Percentiles rank a stretch among this genome's conserved stretches.
phyloP scores from a whole-genome alignment of 352 stramenopile species.

The Phytophthora rubi region DNA sequence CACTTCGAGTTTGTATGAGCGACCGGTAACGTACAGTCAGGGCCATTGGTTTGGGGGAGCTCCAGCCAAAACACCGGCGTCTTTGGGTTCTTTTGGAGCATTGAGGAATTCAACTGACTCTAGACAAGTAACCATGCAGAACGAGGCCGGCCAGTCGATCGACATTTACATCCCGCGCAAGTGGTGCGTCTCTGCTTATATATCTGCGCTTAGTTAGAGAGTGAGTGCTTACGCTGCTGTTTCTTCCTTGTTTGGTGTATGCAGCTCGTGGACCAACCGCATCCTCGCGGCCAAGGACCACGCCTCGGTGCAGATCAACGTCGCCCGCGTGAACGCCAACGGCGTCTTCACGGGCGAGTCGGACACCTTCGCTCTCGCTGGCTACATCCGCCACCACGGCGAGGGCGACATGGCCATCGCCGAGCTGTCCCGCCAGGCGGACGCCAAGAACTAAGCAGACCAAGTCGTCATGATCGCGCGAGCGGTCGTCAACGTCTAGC shows the following conservation, averaged over 20 bases:
- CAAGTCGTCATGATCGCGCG: conserved; percentile 9
- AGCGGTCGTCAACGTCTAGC: conserved; percentile 24
- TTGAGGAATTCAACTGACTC: conserved; percentile 75
- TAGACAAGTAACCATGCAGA: conserved; percentile 94
- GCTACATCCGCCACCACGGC: conserved; percentile 97
- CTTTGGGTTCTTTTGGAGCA: conserved; percentile 3
- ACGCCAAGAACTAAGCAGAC: conserved; percentile 78
- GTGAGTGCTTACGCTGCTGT: conserved; percentile 6
- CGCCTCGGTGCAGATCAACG: conserved; percentile 98
- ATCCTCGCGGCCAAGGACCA: conserved; percentile 98
- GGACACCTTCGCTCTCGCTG: conserved; percentile 94
- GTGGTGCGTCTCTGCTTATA: conserved; percentile 68
- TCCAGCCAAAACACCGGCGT: not conserved
- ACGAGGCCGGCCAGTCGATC: conserved; percentile 97
- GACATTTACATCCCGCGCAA: conserved; percentile 99
- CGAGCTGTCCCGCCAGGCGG: conserved; percentile 74
- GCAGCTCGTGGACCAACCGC: conserved; percentile 98
- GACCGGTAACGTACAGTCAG: conserved; percentile 88
- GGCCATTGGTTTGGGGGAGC: conserved; percentile 70
- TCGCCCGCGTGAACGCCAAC: conserved; percentile 97
- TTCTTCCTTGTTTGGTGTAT: not conserved
- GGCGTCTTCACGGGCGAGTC: conserved; percentile 97
- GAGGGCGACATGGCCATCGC: conserved; percentile 95
- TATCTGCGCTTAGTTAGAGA: not conserved
- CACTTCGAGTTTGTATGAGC: conserved; percentile 51